Base-by-base conservation (phyloP, 2,329 filamentous ascomycete species). In the Aureobasidium musti region DNA sequence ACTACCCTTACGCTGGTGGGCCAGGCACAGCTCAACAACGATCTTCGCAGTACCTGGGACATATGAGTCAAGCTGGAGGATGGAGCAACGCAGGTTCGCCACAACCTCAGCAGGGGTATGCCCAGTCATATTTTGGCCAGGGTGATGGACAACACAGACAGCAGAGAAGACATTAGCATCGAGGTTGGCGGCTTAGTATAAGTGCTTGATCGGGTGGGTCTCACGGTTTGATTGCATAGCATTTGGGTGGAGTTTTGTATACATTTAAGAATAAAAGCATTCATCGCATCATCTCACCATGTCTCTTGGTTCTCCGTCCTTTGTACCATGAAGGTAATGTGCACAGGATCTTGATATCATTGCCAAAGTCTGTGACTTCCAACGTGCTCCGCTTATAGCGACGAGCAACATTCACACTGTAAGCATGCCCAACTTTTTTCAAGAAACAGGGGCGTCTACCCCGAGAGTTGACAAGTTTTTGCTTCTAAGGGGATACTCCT, bases 21-120 rank as follows among this genome's bases (percentile, higher is more conserved):
- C 67, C 67, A 37, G 65, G 60, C 35, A 65, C 63, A 35, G 37
- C 53, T 49, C 57, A 63, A 43, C 67, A 67, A 39, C 43, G 67
- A 45, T 67, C 65, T 28, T 69, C 67, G 7, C 66, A 67, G 63
- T 66, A 66, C 45, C 37, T 66, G 28, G 63, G 50, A 21, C 33
- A 66, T 5, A 59, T 50, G 52, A 60, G 53, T 43, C 39, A 30
- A 23, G 53, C 17, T n/a, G 53, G 63, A 28, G 53, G 63, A 28
- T 66, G 64, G 64, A 52, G 64, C 39, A 52, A 43, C 26, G 54
- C 54, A 43, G 45, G 64, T 23, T 50, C 53, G 7, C 64, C 64
- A 45, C 66, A 64, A 28, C 65, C 61, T 21, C 67, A 68, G 35
- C 28, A 47, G 23, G 59, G 49, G 23, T 64, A 66, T 26, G 60